Base-by-base conservation (phyloP, 257 asterid species). In the Capsicum pubescens region DNA sequence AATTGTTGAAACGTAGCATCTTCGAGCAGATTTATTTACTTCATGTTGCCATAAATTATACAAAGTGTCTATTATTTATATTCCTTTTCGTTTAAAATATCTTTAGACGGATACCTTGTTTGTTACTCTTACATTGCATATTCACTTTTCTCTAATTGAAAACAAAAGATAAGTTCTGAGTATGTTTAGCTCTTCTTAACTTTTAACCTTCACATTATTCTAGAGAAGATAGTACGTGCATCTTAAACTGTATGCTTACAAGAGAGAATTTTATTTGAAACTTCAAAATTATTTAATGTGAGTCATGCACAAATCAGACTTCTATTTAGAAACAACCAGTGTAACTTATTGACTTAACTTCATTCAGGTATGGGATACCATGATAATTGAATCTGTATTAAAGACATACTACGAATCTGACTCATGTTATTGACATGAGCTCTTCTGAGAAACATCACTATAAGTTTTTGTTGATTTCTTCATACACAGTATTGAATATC, bases 291-390 rank as follows among this genome's bases (percentile, higher is more conserved):
- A 26, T 26, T 26, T 26, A 26, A 26, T 26, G 32, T 26, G 2
- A 26, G 32, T 26, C 32, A 26, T 26, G 32, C 32, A 26, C 32
- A 26, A 26, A 26, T 26, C 32, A 26, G 32, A 26, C 32, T 1
- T 26, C 32, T 26, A 26, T 26, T 26, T 76, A 1, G 64, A 52
- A 76, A 8, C 48, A 32, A 26, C 1, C 57, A 15, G 74, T 64
- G 60, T 81, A 72, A 66, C 70, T 16, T 74, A 63, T 76, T 76
- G 81, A 56, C 80, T 86, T 52, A 39, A 15, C 9, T 78, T 82
- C 52, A 85, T 87, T 85, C 93, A 97, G 99, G 95, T 97, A 70
- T 97, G 99, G 98, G 99, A 97, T 90, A 92, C 85, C 50, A 88
- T 89, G 95, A 95, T 97, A 55, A 97, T 97, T 52, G 95, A 94